Percentiles rank a stretch among this genome's conserved stretches.
These are phyloP conservation scores for Magnaporthiopsis incrustans DNA, from an alignment of 2,329 filamentous ascomycete genomes.

Conservation along the genomic window DNA sequence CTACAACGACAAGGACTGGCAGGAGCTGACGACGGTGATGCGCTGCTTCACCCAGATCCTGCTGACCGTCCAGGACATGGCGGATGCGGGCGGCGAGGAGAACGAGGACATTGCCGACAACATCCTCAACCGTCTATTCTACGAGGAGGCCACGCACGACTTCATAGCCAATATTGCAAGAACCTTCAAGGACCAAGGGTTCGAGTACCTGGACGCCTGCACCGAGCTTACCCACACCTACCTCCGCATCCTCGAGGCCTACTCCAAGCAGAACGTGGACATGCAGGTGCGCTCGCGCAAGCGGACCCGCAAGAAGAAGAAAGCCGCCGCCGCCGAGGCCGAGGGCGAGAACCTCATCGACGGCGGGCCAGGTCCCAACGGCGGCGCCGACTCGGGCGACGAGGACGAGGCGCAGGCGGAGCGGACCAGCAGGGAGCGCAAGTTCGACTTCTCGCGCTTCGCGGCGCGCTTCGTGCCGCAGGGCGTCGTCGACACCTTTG, in stretches of 20 bases:
- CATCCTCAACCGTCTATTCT: conserved; percentile 94
- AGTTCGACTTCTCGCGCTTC: conserved; percentile 89
- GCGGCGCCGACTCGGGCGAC: conserved; percentile 44
- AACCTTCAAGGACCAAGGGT: conserved; percentile 88
- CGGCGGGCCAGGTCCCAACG: conserved; percentile 40
- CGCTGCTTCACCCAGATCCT: conserved; percentile 92
- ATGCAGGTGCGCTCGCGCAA: conserved; percentile 84
- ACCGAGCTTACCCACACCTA: conserved; percentile 92
- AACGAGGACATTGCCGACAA: conserved; percentile 98
- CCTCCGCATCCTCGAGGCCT: conserved; percentile 81
- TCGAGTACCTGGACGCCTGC: conserved; percentile 84
- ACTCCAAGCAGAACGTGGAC: conserved; percentile 90
- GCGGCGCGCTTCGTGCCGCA: conserved; percentile 74
- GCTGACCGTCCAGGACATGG: conserved; percentile 88
- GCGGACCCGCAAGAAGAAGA: conserved; percentile 65
- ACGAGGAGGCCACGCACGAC: conserved; percentile 92
- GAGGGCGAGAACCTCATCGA: conserved; percentile 20
- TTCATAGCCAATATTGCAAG: conserved; percentile 70
- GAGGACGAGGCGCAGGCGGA: conserved; percentile 66
- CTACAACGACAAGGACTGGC: conserved; percentile 79
- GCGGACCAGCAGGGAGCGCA: conserved; percentile 68
- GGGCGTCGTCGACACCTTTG: conserved; percentile 80
- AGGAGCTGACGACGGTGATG: conserved; percentile 79
- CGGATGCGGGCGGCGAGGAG: conserved; percentile 74
- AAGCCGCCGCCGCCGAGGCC: conserved; percentile 38